Base-by-base conservation (phyloP, 2,329 filamentous ascomycete species). In the Trichophaea hybrida region DNA sequence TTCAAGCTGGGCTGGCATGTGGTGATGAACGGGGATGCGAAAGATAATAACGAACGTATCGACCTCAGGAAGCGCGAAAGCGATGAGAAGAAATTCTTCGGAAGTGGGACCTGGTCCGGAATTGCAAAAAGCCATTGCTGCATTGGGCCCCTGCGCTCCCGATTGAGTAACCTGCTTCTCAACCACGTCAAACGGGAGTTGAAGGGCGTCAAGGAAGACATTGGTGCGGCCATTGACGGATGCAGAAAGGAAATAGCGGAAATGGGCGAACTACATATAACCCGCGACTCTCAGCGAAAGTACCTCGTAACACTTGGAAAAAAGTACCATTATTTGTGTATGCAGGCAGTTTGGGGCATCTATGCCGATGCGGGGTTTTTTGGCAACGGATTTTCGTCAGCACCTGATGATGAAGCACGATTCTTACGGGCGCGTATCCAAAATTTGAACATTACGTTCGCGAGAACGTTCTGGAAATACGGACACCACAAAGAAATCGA, bases 1-100 rank as follows among this genome's bases (percentile, higher is more conserved):
- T 70, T 78, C 0, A 24, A 24, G 3, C 24, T 24, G 24, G 76
- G 77, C 2, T 78, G 76, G 76, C 76, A 78, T 66, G 72, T 74
- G 0, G 63, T 49, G 2, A 8, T 31, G 13, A 53, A 55, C 15
- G 57, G 50, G 15, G 12, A n/a, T 31, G 34, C n/a, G 4, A 51
- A 60, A 13, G 55, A 37, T 24, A 24, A 55, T 78, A 7, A 73
- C 71, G 55, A 78, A 78, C 64, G 61, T 75, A 38, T 66, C 72
- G 58, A 72, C 71, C 63, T 65, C 77, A 61, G 64, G 73, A 59
- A 54, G 65, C 2, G 59, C 58, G 1, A 59, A 61, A 7, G 61
- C 5, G 60, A 43, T 10, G 66, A 68, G 55, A 55, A 59, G 5
- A 60, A 49, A n/a, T 68, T 68, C 48, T 69, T 69, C 56, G 58